These are phyloP conservation scores for Aegilops tauschii DNA, from an alignment of 176 grass and related monocot genomes.

Conservation along the genomic window DNA sequence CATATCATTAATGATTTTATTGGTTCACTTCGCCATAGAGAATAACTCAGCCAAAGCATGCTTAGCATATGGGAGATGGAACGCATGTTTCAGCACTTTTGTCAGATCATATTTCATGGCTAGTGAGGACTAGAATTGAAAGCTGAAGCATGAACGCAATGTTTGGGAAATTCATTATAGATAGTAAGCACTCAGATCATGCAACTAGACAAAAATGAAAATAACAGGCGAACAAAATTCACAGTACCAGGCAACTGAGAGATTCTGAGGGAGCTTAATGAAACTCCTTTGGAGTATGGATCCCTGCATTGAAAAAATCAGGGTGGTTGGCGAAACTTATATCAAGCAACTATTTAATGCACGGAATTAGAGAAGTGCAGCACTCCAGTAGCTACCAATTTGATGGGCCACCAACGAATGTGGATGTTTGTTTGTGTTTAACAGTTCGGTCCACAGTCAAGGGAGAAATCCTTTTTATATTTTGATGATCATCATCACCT, in stretches of 20 bases:
- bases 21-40: too few species aligned
- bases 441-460: conserved; percentile 34
- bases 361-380: conserved; percentile 5
- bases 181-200: neutral
- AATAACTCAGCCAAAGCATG: neutral
- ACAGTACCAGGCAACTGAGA: conserved; percentile 51
- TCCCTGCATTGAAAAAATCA: conserved; percentile 71
- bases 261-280: conserved; percentile 55
- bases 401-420: conserved; percentile 58
- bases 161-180: neutral
- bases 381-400: conserved; percentile 69
- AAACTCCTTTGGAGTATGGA: conserved; percentile 73
- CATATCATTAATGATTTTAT: too few species aligned
- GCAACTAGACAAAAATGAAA: neutral
- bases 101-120: neutral
- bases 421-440: conserved; percentile 48
- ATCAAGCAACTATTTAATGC: conserved; percentile 22
- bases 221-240: neutral
- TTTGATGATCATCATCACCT: conserved; percentile 40
- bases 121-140: neutral
- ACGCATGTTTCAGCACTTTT: neutral
- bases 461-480: conserved; percentile 40
- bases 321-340: conserved; percentile 32
- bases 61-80: neutral
- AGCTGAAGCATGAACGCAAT: neutral